A percentile compares a stretch with the other conserved stretches of the same genome.
Conservation (phyloP, 495 filamentous ascomycete genomes). For the Paragyromitra xinjiangensis region DNA sequence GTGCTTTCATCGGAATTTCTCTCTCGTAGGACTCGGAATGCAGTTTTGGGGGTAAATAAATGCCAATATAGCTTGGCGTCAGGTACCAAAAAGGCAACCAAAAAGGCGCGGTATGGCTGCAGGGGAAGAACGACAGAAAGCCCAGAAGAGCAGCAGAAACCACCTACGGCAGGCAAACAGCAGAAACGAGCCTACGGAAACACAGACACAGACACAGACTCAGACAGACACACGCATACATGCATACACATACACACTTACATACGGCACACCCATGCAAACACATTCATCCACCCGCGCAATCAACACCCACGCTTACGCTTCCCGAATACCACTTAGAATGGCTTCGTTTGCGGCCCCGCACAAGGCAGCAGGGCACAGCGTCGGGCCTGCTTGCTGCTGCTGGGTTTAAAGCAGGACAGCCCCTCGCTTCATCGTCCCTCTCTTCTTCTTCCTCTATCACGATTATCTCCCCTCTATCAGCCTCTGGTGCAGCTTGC, state of each 20-base stretch:
- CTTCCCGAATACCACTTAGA: conserved; percentile 24
- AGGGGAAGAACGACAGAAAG: conserved; percentile 3
- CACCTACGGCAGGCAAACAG: not conserved
- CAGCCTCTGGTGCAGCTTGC: conserved; percentile 28
- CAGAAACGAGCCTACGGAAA: conserved; percentile 2
- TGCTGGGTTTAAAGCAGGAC: conserved; percentile 31
- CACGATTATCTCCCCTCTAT: conserved; percentile 4
- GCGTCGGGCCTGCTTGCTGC: conserved; percentile 23
- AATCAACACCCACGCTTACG: not conserved
- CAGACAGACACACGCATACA: not conserved
- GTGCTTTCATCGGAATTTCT: conserved; percentile 4
- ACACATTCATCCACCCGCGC: conserved; percentile 14
- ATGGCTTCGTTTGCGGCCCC: conserved; percentile 22
- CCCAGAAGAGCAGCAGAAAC: not conserved
- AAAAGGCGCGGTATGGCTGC: conserved; percentile 11
- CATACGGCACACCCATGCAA: conserved; percentile 10
- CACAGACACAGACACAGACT: conserved; percentile 1
- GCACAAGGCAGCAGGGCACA: conserved; percentile 11
- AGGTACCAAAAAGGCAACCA: conserved; percentile 41
- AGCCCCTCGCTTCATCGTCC: conserved; percentile 18
- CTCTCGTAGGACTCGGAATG: conserved; percentile 11
- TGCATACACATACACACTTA: not conserved
- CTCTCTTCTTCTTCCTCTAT: conserved; percentile 16
- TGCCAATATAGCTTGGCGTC: conserved; percentile 24
- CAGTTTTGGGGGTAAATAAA: conserved; percentile 18